Conservation (phyloP, 2,329 filamentous ascomycete species). For the Trichoderma koningii region DNA sequence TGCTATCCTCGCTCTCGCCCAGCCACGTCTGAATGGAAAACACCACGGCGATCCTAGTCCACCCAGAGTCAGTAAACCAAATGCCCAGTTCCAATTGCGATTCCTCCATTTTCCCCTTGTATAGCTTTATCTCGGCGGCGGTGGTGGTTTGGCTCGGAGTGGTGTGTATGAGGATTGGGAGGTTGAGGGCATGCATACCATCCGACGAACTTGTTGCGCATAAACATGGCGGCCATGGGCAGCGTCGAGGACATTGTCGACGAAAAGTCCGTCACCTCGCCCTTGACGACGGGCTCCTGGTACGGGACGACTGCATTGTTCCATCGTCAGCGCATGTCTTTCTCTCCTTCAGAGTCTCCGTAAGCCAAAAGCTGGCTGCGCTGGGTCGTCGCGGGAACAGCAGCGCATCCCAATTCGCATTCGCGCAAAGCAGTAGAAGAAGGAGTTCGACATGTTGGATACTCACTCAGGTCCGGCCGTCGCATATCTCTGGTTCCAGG, state of each 20-base stretch:
- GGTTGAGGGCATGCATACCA: conserved; percentile 49
- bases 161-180: no score
- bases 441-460: neutral
- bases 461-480: conserved; percentile 48
- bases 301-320: conserved; percentile 75
- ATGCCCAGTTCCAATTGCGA: no score
- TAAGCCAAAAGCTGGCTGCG: no score
- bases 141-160: no score
- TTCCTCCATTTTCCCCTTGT: neutral
- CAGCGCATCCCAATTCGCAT: neutral
- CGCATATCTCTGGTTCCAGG: conserved; percentile 48
- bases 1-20: conserved; percentile 68
- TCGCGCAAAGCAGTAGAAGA: neutral
- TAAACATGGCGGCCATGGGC: conserved; percentile 96
- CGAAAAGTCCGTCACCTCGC: conserved; percentile 67
- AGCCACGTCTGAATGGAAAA: conserved; percentile 77
- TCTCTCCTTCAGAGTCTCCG: neutral
- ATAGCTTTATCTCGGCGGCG: no score
- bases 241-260: conserved; percentile 75
- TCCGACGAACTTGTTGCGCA: conserved; percentile 78
- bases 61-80: no score
- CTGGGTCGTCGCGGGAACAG: no score
- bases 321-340: neutral
- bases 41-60: conserved; percentile 56
- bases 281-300: conserved; percentile 69